Base-by-base conservation (phyloP, 2,329 filamentous ascomycete species). In the Calonectria pauciramosa region DNA sequence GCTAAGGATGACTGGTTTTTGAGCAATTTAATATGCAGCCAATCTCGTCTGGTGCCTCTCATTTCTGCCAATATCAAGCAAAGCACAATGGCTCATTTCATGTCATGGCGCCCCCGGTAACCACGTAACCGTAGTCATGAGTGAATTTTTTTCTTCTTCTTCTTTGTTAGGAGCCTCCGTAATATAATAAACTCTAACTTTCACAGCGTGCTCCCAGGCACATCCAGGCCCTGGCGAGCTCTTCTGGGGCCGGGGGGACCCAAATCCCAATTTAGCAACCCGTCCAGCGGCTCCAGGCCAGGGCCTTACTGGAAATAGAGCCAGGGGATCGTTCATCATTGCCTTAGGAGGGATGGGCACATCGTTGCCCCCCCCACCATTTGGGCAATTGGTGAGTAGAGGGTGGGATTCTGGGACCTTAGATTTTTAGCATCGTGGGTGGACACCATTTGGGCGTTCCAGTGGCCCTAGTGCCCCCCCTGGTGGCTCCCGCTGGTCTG, bases 251-350 rank as follows among this genome's bases (percentile, higher is more conserved):
- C 56, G 44, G 59, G 41, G 44, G 44, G 44, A 64, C 63, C 47
- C 47, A 47, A 64, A 36, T 56, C 67, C 67, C 32, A 71, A 71
- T 74, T 71, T 74, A 71, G 72, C 72, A 74, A 71, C 56, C 68
- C 63, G 68, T 20, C 51, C 64, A 51, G 59, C 36, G 59, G 60
- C 41, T 66, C 30, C 49, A 71, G 30, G 20, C 28, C 60, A 52
- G 44, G 56, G 36, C n/a, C 23, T 26, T 63, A 41, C 56, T 63
- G 56, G 56, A 63, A 49, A 47, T 26, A 32, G 44, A 54, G 28
- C 60, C 32, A 30, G 32, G 26, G 49, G 51, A 36, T 41, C 54
- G 70, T 44, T 51, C 63, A 71, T 60, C 63, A 67, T 41, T 66
- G 51, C 49, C 52, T 23, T 67, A 52, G 41, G 56, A 59, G 41